Evolutionary conservation across 805 yeast species (phyloP).

Genomic region (Candida tallmaniae): DNA sequence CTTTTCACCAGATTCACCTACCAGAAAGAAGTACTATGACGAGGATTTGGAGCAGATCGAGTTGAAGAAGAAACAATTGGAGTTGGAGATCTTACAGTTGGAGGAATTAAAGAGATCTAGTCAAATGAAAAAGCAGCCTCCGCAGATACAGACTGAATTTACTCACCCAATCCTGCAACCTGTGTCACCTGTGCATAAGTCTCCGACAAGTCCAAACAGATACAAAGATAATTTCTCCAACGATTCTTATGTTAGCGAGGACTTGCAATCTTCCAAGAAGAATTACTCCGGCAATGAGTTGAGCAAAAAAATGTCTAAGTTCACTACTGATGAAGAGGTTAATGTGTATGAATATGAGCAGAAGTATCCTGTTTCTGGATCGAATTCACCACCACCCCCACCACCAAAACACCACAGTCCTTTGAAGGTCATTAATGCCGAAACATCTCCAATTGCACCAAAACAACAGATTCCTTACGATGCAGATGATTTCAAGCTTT

Average conservation of each 20-base stretch:
- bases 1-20: conserved; percentile 21
- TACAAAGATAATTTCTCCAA: conserved; percentile 14
- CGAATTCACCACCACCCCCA: conserved; percentile 39
- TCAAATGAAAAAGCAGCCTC: conserved; percentile 5
- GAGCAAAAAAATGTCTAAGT: conserved; percentile 25
- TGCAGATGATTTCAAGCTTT: conserved; percentile 33
- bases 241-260: conserved; percentile 34
- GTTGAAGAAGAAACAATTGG: conserved; percentile 34
- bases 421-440: conserved; percentile 3
- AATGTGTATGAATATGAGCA: conserved; percentile 17
- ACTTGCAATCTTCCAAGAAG: conserved; percentile 28
- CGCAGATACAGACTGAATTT: not conserved
- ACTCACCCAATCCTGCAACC: too few relatives aligned
- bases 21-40: conserved; percentile 4
- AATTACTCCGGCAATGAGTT: conserved; percentile 32
- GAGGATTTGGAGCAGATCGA: conserved; percentile 27
- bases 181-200: not conserved
- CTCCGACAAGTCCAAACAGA: conserved; percentile 8
- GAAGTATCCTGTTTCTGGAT: conserved; percentile 33
- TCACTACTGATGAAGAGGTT: conserved; percentile 18
- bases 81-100: conserved; percentile 31
- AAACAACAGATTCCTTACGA: conserved; percentile 25
- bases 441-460: conserved; percentile 1
- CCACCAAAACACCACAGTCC: conserved; percentile 28
- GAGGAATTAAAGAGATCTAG: conserved; percentile 13